A percentile compares a stretch with the other conserved stretches of the same genome.
Evolutionary conservation across 2,329 filamentous ascomycete species (phyloP).

Genomic region (Aspergillus carbonarius): DNA sequence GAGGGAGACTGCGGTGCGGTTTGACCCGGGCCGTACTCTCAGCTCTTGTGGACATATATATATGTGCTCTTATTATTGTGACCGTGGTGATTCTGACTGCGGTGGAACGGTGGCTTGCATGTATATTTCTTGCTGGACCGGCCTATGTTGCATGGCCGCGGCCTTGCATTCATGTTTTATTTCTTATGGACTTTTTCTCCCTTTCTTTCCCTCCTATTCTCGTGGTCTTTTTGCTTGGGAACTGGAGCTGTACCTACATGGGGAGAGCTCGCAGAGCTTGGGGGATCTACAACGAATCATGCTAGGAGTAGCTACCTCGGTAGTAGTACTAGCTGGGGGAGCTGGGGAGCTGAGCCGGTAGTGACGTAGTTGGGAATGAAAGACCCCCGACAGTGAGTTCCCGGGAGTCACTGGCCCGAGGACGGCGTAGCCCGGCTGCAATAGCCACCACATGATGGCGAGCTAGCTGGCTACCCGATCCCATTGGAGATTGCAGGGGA

Average conservation of each 20-base stretch:
- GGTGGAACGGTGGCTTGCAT: not conserved
- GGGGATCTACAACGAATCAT: too few relatives aligned
- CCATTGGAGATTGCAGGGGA: too few relatives aligned
- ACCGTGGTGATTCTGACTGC: not conserved
- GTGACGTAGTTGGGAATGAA: too few relatives aligned
- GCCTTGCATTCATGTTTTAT: constrained; percentile 2
- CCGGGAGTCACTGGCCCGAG: too few relatives aligned
- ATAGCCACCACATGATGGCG: too few relatives aligned
- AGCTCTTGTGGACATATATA: constrained; percentile 9
- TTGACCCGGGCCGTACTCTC: constrained; percentile 6
- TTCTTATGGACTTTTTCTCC: not conserved
- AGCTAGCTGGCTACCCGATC: too few relatives aligned
- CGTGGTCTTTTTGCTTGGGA: not conserved
- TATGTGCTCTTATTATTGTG: not conserved
- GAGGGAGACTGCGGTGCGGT: constrained; percentile 12
- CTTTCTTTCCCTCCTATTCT: not conserved
- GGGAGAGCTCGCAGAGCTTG: too few relatives aligned
- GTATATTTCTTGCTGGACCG: not conserved
- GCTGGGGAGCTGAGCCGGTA: too few relatives aligned
- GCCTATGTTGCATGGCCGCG: not conserved
- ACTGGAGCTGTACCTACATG: not conserved
- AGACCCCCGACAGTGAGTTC: too few relatives aligned
- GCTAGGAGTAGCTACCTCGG: too few relatives aligned
- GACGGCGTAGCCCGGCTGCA: too few relatives aligned
- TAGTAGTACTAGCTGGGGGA: too few relatives aligned